Conservation (phyloP, 768 basidiomycete species). For the Serpula lacrymans region DNA sequence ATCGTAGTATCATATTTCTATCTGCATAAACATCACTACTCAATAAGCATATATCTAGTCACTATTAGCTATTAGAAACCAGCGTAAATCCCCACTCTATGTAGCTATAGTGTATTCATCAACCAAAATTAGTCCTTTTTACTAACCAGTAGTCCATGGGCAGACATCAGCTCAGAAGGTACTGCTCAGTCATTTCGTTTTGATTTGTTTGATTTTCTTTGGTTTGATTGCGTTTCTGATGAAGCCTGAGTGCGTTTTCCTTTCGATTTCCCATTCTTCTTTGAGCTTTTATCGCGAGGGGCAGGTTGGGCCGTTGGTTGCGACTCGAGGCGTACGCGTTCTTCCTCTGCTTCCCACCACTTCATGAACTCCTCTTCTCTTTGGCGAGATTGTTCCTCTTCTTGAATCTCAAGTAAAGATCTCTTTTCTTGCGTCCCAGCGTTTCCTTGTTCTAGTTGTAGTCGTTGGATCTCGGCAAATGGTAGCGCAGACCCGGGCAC, state of each 20-base stretch:
- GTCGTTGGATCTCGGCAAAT: constrained; percentile 80
- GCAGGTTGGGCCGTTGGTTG: no score
- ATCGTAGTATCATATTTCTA: no score
- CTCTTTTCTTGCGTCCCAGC: constrained; percentile 47
- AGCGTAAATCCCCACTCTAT: no score
- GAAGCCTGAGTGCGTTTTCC: not conserved
- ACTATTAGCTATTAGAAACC: no score
- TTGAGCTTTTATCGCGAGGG: not conserved
- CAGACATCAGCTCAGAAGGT: no score
- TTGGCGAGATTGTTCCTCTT: constrained; percentile 66
- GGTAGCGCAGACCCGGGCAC: constrained; percentile 42
- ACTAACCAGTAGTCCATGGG: no score
- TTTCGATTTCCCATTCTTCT: not conserved
- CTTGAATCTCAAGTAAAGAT: constrained; percentile 80
- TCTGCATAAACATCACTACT: no score
- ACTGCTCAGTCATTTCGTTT: not conserved
- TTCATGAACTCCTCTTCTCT: constrained; percentile 76
- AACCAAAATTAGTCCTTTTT: no score
- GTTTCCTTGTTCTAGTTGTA: constrained; percentile 57
- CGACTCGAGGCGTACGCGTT: constrained; percentile 55
- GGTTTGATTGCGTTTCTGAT: not conserved
- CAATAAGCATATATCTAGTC: no score
- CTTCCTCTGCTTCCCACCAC: constrained; percentile 90
- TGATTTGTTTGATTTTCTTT: constrained; percentile 1
- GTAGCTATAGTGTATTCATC: no score